phyloP scores from a whole-genome alignment of 108 stramenopile genomes.

The Nitzschia sp. region DNA sequence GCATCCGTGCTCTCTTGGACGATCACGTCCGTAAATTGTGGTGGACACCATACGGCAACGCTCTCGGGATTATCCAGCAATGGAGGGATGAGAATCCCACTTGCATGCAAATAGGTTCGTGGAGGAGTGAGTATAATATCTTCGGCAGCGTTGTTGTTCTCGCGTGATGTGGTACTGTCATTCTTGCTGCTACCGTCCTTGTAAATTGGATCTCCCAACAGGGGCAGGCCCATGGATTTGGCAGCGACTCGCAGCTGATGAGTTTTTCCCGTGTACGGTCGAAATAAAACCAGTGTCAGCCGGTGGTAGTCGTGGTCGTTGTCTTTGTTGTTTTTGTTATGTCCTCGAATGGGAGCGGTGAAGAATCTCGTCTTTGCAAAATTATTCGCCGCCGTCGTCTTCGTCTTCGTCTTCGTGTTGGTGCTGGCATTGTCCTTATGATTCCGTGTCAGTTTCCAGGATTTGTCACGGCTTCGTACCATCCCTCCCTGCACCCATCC shows the following conservation, averaged over 20 bases:
- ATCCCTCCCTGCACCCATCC: slow-evolving; percentile 77
- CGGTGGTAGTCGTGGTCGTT: too few relatives aligned
- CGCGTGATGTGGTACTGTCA: neutral
- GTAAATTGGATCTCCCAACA: slow-evolving; percentile 77
- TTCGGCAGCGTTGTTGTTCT: neutral
- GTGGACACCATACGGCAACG: slow-evolving; percentile 16
- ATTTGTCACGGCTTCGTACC: slow-evolving; percentile 65
- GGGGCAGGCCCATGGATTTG: slow-evolving; percentile 69
- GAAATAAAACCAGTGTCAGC: slow-evolving; percentile 41
- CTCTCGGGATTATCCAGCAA: slow-evolving; percentile 11
- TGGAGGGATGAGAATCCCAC: slow-evolving; percentile 26
- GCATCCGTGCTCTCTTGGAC: slow-evolving; percentile 9
- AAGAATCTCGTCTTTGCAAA: slow-evolving; percentile 78
- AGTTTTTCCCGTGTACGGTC: slow-evolving; percentile 78
- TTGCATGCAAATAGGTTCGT: slow-evolving; percentile 25
- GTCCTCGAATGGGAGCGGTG: slow-evolving; percentile 36
- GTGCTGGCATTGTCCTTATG: too few relatives aligned
- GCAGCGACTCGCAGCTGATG: slow-evolving; percentile 87
- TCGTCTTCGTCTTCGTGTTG: too few relatives aligned
- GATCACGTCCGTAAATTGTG: slow-evolving; percentile 10
- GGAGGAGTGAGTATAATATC: neutral
- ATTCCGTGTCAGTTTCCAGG: slow-evolving; percentile 58
- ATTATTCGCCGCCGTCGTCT: slow-evolving; percentile 20
- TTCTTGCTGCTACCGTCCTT: slow-evolving; percentile 9
- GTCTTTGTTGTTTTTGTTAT: slow-evolving; percentile 9